Conservation (phyloP, 1,284 basidiomycete species). For the Thecaphora thlaspeos region DNA sequence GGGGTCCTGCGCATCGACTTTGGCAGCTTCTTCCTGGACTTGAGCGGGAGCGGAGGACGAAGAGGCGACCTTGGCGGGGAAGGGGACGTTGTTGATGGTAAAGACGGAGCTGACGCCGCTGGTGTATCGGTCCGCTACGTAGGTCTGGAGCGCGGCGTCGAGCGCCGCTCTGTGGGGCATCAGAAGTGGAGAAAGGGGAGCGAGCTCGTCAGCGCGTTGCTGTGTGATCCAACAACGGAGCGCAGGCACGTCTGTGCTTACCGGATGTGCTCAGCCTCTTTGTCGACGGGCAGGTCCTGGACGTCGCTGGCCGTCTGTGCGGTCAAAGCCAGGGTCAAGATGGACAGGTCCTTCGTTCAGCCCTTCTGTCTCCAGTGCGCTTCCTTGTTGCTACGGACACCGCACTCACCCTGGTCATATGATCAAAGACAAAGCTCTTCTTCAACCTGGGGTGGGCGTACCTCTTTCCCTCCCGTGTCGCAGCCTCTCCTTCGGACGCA, state of each 20-base stretch:
- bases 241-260: neutral
- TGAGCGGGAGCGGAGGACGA: neutral
- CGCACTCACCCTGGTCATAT: constrained; percentile 11
- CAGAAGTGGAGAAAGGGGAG: no score
- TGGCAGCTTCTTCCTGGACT: neutral
- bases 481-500: neutral
- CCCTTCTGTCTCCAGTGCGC: no score
- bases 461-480: constrained; percentile 9
- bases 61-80: constrained; percentile 10
- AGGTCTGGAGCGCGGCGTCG: constrained; percentile 32
- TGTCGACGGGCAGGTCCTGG: constrained; percentile 5
- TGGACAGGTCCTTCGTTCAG: no score
- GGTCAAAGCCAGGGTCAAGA: no score
- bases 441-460: constrained; percentile 21
- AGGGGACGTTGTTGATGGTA: constrained; percentile 10
- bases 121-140: constrained; percentile 47
- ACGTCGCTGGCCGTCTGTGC: constrained; percentile 14
- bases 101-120: constrained; percentile 45
- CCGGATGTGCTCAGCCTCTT: constrained; percentile 8
- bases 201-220: no score
- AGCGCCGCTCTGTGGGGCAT: constrained; percentile 35
- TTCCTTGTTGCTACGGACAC: no score
- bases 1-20: neutral
- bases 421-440: constrained; percentile 31
- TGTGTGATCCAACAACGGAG: no score